Evolutionary conservation across 768 basidiomycete genomes (phyloP).

Genomic region (Chalciporus piperatus): DNA sequence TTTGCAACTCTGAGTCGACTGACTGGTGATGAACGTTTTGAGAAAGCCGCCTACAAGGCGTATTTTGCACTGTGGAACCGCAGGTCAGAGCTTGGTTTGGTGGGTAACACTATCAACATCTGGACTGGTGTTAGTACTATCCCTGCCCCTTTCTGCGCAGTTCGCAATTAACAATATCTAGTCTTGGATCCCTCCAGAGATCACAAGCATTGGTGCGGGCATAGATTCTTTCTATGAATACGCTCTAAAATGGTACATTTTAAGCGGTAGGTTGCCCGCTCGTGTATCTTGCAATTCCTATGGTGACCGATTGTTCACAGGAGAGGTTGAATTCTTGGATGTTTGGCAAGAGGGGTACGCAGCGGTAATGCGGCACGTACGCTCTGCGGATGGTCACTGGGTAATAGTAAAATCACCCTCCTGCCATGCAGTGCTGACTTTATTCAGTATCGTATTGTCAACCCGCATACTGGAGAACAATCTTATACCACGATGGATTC

Average conservation of each 20-base stretch:
- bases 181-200: constrained; percentile 76
- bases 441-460: constrained; percentile 78
- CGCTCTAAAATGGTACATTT: constrained; percentile 87
- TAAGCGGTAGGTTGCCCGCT: constrained; percentile 55
- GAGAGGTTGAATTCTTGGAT: constrained; percentile 76
- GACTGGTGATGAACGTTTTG: constrained; percentile 87
- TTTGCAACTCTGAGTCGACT: constrained; percentile 91
- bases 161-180: constrained; percentile 10
- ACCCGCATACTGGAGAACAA: constrained; percentile 73
- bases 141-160: not conserved
- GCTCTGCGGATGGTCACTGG: constrained; percentile 85
- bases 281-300: not conserved
- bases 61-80: constrained; percentile 95
- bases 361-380: constrained; percentile 80
- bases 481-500: constrained; percentile 86
- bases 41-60: constrained; percentile 84
- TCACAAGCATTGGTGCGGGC: constrained; percentile 87
- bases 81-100: constrained; percentile 75
- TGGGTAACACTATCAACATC: constrained; percentile 88
- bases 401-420: constrained; percentile 38
- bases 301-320: constrained; percentile 30
- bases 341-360: constrained; percentile 84
- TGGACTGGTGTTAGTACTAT: constrained; percentile 64
- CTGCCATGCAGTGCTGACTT: not conserved
- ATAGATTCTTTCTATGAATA: constrained; percentile 97